Evolutionary conservation across 2,329 filamentous ascomycete genomes (phyloP).

Genomic region (Cryphonectria carpinicola): DNA sequence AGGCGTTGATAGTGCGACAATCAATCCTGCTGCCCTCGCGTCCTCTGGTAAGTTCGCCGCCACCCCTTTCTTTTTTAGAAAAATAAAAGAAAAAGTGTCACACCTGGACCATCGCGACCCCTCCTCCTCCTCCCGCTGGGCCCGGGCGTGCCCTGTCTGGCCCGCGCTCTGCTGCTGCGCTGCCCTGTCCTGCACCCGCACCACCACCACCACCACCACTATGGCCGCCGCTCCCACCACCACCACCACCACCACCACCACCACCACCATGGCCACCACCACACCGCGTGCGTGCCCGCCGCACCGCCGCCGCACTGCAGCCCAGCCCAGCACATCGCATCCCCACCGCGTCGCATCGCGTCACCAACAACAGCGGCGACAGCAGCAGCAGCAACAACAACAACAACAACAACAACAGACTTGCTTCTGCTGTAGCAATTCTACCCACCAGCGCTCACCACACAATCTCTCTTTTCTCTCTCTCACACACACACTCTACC

Average conservation of each 20-base stretch:
- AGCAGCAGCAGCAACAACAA: too few species aligned
- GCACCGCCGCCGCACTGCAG: constrained; percentile 10
- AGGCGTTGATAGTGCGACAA: constrained; percentile 83
- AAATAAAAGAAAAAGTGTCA: constrained; percentile 14
- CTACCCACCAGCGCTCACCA: not conserved
- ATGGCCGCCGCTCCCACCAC: constrained; percentile 11
- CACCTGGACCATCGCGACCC: constrained; percentile 31
- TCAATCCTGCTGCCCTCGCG: constrained; percentile 87
- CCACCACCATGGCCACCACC: not conserved
- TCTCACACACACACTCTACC: not conserved
- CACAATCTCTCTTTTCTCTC: constrained; percentile 1
- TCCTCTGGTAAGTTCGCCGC: constrained; percentile 66
- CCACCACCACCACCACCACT: constrained; percentile 17
- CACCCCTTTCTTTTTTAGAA: constrained; percentile 11
- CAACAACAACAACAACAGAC: not conserved
- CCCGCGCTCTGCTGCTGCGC: constrained; percentile 16
- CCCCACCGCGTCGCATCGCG: constrained; percentile 18
- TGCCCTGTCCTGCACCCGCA: constrained; percentile 19
- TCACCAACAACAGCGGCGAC: not conserved
- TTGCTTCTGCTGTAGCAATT: not conserved
- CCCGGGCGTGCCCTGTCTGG: constrained; percentile 25
- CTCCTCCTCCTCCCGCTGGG: constrained; percentile 26
- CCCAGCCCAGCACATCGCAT: constrained; percentile 20
- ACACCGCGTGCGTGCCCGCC: not conserved
- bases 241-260: constrained; percentile 6